Conservation (phyloP, 1,284 basidiomycete species). For the Psilocybe mexicana region DNA sequence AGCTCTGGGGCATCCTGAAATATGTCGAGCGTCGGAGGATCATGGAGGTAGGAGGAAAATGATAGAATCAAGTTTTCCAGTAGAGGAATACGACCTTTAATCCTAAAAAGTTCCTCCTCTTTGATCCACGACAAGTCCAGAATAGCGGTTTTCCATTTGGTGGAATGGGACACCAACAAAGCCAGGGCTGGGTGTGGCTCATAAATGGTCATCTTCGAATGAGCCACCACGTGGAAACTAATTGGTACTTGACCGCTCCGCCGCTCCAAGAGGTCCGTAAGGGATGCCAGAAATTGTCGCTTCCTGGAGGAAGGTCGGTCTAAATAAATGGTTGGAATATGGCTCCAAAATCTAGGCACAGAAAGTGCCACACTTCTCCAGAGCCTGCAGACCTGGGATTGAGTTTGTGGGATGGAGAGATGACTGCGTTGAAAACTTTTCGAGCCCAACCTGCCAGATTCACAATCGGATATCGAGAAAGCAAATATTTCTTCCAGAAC, state of each 20-base stretch:
- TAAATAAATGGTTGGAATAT: not conserved
- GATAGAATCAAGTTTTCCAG: not conserved
- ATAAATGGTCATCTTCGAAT: not conserved
- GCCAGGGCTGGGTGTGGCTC: not conserved
- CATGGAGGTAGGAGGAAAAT: not conserved
- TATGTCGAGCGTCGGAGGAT: not conserved
- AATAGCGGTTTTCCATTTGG: not conserved
- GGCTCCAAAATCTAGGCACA: not conserved
- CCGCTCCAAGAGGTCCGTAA: not conserved
- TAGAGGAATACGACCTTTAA: not conserved
- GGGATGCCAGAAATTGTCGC: not conserved
- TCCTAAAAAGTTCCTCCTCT: not conserved
- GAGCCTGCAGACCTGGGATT: not conserved
- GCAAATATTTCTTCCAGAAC: constrained; percentile 1
- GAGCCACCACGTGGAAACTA: not conserved
- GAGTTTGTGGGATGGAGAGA: not conserved
- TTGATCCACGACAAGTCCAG: not conserved
- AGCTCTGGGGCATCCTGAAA: not conserved
- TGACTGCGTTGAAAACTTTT: no score
- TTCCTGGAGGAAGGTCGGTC: not conserved
- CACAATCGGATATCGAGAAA: not conserved
- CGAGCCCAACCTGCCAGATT: not conserved
- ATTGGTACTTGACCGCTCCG: not conserved
- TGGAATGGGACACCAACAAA: not conserved
- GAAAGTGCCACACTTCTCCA: not conserved